A percentile compares a stretch with the other conserved stretches of the same genome.
phyloP scores from a whole-genome alignment of 2,329 filamentous ascomycete genomes.

The Penicillium janthinellum region DNA sequence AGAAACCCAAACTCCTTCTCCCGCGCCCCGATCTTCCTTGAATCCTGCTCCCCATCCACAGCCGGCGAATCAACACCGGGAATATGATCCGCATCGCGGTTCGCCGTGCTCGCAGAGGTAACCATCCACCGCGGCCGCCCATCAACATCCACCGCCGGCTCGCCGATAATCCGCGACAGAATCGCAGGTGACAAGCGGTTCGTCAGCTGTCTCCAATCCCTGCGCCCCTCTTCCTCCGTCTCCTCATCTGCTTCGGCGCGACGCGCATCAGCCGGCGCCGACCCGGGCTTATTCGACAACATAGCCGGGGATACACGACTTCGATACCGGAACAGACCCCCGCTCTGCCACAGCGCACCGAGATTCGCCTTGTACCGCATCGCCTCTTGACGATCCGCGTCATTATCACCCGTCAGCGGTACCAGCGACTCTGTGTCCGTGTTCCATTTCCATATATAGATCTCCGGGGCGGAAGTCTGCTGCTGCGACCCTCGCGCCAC shows the following conservation, averaged over 20 bases:
- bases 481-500: background rate
- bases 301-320: conserved; percentile 44
- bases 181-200: conserved; percentile 52
- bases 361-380: conserved; percentile 59
- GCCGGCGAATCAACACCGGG: conserved; percentile 53
- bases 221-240: conserved; percentile 44
- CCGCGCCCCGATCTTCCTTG: conserved; percentile 33
- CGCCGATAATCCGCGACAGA: conserved; percentile 54
- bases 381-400: conserved; percentile 49
- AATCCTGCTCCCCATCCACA: conserved; percentile 18
- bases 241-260: conserved; percentile 28
- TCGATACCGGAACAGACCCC: conserved; percentile 46
- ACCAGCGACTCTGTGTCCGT: conserved; percentile 39
- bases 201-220: conserved; percentile 58
- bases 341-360: conserved; percentile 57
- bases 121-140: conserved; percentile 55
- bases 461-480: conserved; percentile 40
- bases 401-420: conserved; percentile 32
- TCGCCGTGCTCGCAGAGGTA: conserved; percentile 60
- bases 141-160: conserved; percentile 37
- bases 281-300: conserved; percentile 44
- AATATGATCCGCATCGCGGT: conserved; percentile 60
- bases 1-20: conserved; percentile 57
- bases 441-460: conserved; percentile 60
- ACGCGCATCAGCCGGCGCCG: conserved; percentile 4